Percentiles rank a stretch among this genome's conserved stretches.
phyloP scores from a whole-genome alignment of 225 moss, liverwort and hornwort species.

The Physcomitrellopsis africana region DNA sequence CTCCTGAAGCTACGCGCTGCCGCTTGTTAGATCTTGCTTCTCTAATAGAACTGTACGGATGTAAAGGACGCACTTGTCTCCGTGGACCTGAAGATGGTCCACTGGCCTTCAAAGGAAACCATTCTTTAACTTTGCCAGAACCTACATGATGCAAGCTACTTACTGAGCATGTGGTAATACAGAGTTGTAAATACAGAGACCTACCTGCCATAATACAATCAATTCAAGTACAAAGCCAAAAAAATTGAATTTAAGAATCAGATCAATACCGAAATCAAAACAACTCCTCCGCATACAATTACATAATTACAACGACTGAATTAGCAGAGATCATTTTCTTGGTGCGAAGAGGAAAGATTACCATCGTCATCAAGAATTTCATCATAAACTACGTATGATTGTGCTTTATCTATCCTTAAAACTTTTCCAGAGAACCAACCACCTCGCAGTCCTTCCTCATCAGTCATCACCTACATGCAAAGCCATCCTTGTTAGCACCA shows the following conservation, averaged over 20 bases:
- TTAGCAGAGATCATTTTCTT: background rate
- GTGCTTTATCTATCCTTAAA: slow-evolving; percentile 24
- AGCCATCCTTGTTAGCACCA: slow-evolving; percentile 1
- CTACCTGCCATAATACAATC: too few species aligned
- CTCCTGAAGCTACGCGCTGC: slow-evolving; percentile 56
- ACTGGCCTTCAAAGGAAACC: slow-evolving; percentile 64
- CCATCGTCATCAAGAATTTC: slow-evolving; percentile 54
- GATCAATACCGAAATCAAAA: too few species aligned
- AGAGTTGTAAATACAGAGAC: background rate
- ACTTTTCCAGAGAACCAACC: slow-evolving; percentile 57
- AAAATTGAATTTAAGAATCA: too few species aligned
- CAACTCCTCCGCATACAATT: too few species aligned
- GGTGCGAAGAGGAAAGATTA: slow-evolving; percentile 18
- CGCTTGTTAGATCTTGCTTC: slow-evolving; percentile 65
- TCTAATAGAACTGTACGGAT: slow-evolving; percentile 46
- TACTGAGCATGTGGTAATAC: slow-evolving; percentile 11
- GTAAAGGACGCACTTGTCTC: slow-evolving; percentile 68
- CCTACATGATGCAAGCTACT: slow-evolving; percentile 31
- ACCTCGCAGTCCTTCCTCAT: slow-evolving; percentile 53
- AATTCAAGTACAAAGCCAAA: too few species aligned
- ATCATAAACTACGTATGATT: slow-evolving; percentile 45
- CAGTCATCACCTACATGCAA: slow-evolving; percentile 52
- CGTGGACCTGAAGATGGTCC: slow-evolving; percentile 38
- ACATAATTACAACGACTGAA: background rate
- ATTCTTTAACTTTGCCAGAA: slow-evolving; percentile 53